A percentile compares a stretch with the other conserved stretches of the same genome.
phyloP scores from a whole-genome alignment of 371 early-diverging fungal species.

The Chytridium lagenaria region DNA sequence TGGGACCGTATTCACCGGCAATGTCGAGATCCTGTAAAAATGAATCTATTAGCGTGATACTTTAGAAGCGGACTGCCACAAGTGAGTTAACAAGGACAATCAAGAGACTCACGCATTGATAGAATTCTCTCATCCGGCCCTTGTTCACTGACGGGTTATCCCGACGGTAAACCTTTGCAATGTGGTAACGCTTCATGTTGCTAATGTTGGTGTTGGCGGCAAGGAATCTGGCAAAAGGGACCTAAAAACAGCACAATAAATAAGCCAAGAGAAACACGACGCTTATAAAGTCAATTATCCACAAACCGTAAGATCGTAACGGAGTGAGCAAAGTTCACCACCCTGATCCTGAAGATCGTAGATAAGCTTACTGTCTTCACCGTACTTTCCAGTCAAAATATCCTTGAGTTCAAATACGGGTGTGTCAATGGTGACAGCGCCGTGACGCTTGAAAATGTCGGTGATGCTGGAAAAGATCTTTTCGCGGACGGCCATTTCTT shows the following conservation, averaged over 20 bases:
- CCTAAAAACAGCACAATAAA: constrained; percentile 9
- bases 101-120: constrained; percentile 83
- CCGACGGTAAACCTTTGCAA: constrained; percentile 99
- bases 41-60: too few species aligned
- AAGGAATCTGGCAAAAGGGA: constrained; percentile 98
- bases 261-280: not conserved
- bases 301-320: constrained; percentile 96
- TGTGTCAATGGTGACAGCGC: constrained; percentile 98
- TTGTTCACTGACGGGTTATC: constrained; percentile 99
- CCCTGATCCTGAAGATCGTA: constrained; percentile 99
- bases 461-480: constrained; percentile 88
- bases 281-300: not conserved
- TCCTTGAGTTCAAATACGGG: constrained; percentile 99
- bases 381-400: constrained; percentile 98
- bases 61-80: too few species aligned
- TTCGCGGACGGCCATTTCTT: constrained; percentile 95
- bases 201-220: constrained; percentile 85
- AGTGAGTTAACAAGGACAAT: not conserved
- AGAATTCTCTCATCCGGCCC: constrained; percentile 99
- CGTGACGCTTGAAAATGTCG: constrained; percentile 91
- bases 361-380: constrained; percentile 99
- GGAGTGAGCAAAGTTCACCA: constrained; percentile 96
- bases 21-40: constrained; percentile 94
- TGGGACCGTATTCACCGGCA: constrained; percentile 93
- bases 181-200: constrained; percentile 97